Evolutionary conservation across 2,329 filamentous ascomycete species (phyloP).

Genomic region (Nemania abortiva): DNA sequence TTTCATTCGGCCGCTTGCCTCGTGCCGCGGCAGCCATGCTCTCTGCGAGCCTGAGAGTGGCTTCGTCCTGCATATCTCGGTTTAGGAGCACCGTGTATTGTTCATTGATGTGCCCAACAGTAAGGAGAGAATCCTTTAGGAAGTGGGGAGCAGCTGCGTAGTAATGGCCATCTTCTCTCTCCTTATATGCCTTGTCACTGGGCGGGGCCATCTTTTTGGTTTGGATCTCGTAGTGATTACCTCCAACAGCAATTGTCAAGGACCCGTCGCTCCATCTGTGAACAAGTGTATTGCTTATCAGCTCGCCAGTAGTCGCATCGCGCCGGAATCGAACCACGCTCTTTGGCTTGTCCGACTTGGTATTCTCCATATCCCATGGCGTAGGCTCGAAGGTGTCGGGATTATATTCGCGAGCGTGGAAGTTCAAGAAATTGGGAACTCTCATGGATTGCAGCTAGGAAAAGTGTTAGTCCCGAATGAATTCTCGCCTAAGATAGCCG

Average conservation of each 20-base stretch:
- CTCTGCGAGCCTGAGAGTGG: slow-evolving; percentile 75
- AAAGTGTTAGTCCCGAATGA: slow-evolving; percentile 25
- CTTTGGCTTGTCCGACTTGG: slow-evolving; percentile 67
- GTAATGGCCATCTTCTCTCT: slow-evolving; percentile 78
- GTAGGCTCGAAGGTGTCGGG: slow-evolving; percentile 73
- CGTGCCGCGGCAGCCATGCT: slow-evolving; percentile 74
- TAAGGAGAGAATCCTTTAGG: slow-evolving; percentile 74
- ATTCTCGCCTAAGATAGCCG: neutral
- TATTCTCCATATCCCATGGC: slow-evolving; percentile 66
- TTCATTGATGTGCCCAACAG: slow-evolving; percentile 81
- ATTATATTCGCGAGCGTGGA: slow-evolving; percentile 76
- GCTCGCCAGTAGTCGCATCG: slow-evolving; percentile 72
- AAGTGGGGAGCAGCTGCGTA: slow-evolving; percentile 81
- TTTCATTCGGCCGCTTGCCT: slow-evolving; percentile 63
- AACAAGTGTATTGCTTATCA: slow-evolving; percentile 81
- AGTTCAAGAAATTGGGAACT: slow-evolving; percentile 77
- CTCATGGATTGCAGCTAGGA: slow-evolving; percentile 75
- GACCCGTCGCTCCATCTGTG: slow-evolving; percentile 85
- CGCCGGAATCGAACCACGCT: slow-evolving; percentile 77
- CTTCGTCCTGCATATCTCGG: slow-evolving; percentile 76
- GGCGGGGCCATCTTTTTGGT: slow-evolving; percentile 76
- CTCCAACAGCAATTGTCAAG: slow-evolving; percentile 79
- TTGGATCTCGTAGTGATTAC: slow-evolving; percentile 80
- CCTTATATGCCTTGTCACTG: slow-evolving; percentile 70
- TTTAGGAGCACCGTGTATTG: slow-evolving; percentile 77